Percentiles rank a stretch among this genome's conserved stretches.
These are phyloP conservation scores for Eucalyptus virginea DNA, from an alignment of 345 rosid species.

Conservation along the genomic window DNA sequence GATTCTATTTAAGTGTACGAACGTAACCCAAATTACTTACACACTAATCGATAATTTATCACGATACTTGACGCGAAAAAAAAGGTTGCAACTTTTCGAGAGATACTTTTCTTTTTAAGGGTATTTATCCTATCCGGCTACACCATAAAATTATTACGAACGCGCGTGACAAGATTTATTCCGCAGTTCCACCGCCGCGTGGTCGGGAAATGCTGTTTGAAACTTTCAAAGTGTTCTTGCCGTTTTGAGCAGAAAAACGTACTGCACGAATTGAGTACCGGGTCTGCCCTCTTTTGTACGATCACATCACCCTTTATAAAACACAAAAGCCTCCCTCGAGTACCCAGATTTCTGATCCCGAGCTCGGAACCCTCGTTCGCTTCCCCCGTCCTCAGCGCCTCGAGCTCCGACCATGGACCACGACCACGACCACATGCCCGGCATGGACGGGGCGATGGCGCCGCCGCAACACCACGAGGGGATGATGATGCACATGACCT, in stretches of 20 bases:
- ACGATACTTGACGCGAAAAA: accelerated
- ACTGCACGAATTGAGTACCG: not conserved
- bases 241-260: not conserved
- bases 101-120: not conserved
- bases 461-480: slow-evolving; percentile 3
- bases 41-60: not conserved
- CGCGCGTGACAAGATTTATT: not conserved
- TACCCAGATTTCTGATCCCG: not conserved
- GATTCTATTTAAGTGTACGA: not conserved
- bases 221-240: not conserved
- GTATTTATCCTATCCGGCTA: not conserved
- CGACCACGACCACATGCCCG: not conserved
- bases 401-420: not conserved
- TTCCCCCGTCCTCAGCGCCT: not conserved
- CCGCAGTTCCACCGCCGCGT: not conserved
- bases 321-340: not conserved
- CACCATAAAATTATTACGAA: not conserved
- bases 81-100: not conserved
- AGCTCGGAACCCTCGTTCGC: not conserved
- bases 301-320: not conserved
- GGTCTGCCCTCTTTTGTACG: not conserved
- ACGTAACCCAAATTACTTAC: not conserved
- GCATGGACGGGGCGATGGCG: not conserved
- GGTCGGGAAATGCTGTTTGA: not conserved
- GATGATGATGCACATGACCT: slow-evolving; percentile 60